phyloP scores from a whole-genome alignment of 1,139 yeast genomes.

The Blastobotrys ciferrii region DNA sequence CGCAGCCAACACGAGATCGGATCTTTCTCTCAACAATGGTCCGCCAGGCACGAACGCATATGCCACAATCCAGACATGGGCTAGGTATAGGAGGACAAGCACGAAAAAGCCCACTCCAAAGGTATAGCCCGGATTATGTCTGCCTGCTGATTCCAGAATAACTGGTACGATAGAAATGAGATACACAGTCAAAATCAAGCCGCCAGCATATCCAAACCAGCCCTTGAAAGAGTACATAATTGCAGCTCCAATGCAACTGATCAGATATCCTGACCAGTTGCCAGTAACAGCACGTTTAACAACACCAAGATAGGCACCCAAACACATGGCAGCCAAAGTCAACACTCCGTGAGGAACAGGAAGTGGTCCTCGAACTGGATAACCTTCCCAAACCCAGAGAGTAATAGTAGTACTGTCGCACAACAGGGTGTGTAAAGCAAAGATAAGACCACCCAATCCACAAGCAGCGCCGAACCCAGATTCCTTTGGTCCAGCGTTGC shows the following conservation, averaged over 20 bases:
- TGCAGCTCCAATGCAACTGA: conserved; percentile 52
- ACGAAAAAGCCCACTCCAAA: conserved; percentile 58
- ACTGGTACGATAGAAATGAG: conserved; percentile 63
- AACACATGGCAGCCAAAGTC: conserved; percentile 56
- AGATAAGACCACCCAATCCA: conserved; percentile 78
- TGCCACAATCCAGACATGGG: conserved; percentile 96
- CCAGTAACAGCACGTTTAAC: conserved; percentile 29
- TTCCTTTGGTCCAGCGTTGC: conserved; percentile 32
- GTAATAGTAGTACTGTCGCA: conserved; percentile 83
- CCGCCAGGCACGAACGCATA: conserved; percentile 98
- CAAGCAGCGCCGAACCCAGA: conserved; percentile 50
- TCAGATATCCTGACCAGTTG: conserved; percentile 27
- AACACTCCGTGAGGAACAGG: conserved; percentile 82
- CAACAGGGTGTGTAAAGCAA: conserved; percentile 68
- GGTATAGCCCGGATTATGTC: conserved; percentile 56
- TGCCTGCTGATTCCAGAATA: conserved; percentile 55
- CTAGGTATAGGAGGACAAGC: conserved; percentile 58
- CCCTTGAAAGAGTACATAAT: conserved; percentile 54
- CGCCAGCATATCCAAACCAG: conserved; percentile 86
- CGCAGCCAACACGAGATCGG: conserved; percentile 63
- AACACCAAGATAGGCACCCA: conserved; percentile 55
- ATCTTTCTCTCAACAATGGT: conserved; percentile 78
- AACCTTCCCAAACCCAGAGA: conserved; percentile 95
- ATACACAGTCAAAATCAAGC: conserved; percentile 61
- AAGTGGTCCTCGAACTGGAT: conserved; percentile 79